Evolutionary conservation across 2,329 filamentous ascomycete genomes (phyloP).

Genomic region (Diaporthe caulivora): DNA sequence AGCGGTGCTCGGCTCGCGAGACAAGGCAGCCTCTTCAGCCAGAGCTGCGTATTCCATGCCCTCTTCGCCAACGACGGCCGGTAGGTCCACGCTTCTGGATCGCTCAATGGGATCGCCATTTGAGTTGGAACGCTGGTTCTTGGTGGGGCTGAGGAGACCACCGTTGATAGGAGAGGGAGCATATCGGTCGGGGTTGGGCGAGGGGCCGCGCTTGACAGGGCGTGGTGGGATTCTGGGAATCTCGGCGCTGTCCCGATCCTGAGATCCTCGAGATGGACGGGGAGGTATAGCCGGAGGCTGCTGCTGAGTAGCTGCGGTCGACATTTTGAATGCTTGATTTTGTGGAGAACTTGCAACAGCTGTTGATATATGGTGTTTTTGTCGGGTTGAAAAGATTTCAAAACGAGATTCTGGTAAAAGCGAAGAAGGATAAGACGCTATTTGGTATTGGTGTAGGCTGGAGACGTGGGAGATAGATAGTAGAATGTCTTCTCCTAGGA

Average conservation of each 20-base stretch:
- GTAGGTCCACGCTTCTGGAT: constrained; percentile 83
- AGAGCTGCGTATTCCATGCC: constrained; percentile 84
- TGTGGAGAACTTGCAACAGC: background rate
- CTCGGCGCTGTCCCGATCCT: constrained; percentile 58
- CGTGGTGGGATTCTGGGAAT: constrained; percentile 84
- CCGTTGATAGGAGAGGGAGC: constrained; percentile 90
- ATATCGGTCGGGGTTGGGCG: constrained; percentile 82
- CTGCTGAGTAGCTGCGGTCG: constrained; percentile 59
- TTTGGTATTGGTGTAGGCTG: background rate
- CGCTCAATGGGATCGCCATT: constrained; percentile 65
- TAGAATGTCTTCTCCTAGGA: constrained; percentile 9
- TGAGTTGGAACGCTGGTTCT: constrained; percentile 54
- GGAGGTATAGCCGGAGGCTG: constrained; percentile 68
- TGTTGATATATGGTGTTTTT: background rate
- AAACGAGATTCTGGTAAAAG: background rate
- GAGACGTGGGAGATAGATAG: background rate
- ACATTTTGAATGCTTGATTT: constrained; percentile 53
- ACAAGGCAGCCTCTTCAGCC: constrained; percentile 58
- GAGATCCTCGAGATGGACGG: constrained; percentile 62
- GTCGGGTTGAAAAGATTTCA: background rate
- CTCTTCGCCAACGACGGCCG: constrained; percentile 84
- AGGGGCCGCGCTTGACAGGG: constrained; percentile 81
- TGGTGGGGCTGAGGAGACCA: constrained; percentile 58
- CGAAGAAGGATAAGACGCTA: background rate
- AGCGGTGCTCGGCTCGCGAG: constrained; percentile 58